Base-by-base conservation (phyloP, 352 stramenopile genomes). In the Thraustotheca clavata region DNA sequence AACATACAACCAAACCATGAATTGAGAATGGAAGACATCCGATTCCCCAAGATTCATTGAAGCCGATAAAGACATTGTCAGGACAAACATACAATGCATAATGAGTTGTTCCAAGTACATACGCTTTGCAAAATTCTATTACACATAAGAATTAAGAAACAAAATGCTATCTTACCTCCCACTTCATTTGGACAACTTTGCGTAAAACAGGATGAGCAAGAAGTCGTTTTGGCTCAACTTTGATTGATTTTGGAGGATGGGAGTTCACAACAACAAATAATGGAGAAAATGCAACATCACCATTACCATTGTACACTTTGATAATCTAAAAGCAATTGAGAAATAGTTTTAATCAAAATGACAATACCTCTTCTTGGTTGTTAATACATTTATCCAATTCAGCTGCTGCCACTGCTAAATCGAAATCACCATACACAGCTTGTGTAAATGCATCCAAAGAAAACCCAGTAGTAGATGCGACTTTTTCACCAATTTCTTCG, bases 21-120 rank as follows among this genome's bases (percentile, higher is more conserved):
- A 18, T 20, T 43, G 38, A 18, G 38, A 12, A 29, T 6, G 43
- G 14, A 50, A 50, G 11, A 29, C 11, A 6, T 6, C 43, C 6
- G 43, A 33, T 6, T 29, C 6, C 43, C 22, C 7, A 6, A 6
- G 6, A 29, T 14, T 14, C 43, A 14, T 50, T 29, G 43, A 6
- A 22, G 33, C 43, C 22, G 50, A 60, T 4, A 60, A n/a, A 4
- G 50, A 48, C 33, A 35, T 46, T 20, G 50, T 9, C 3, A 60
- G n/a, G 16, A 60, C 27, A 11, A 60, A 26, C 24, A 60, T 9
- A 6, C 7, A 22, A 26, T 60, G 29, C 50, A 60, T 60, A 16
- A 60, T n/a, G 22, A 60, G 50, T 49, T 60, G 50, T 12, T 60
- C 50, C 18, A 60, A 20, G 2, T 60, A 60, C 33, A 43, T 60